These are phyloP conservation scores for Leccinum fallax DNA, from an alignment of 1,284 basidiomycete species.

Conservation along the genomic window DNA sequence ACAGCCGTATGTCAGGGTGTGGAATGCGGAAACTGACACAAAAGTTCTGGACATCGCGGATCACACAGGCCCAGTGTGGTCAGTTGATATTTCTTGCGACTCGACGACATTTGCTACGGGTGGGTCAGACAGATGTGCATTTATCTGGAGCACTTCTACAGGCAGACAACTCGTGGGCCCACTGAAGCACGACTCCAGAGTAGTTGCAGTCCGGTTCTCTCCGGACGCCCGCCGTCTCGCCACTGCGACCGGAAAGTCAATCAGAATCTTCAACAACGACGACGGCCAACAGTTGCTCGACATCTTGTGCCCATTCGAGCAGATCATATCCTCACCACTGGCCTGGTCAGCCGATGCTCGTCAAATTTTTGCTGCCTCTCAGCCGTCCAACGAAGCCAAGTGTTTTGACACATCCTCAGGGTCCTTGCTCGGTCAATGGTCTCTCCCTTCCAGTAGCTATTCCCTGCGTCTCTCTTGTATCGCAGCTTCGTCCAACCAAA, in stretches of 20 bases:
- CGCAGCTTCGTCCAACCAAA: neutral
- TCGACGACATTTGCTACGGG: neutral
- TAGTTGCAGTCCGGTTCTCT: neutral
- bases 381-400: no score
- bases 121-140: neutral
- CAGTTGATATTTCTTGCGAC: neutral
- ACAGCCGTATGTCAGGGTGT: neutral
- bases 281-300: neutral
- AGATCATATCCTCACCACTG: neutral
- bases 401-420: no score
- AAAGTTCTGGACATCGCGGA: neutral
- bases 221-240: neutral
- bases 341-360: no score
- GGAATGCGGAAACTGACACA: neutral
- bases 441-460: no score
- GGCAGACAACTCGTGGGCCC: neutral
- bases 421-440: no score
- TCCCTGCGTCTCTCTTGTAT: neutral
- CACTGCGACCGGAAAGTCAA: neutral
- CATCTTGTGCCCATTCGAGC: neutral
- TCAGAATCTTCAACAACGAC: neutral
- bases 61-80: neutral
- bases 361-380: no score
- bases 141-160: neutral
- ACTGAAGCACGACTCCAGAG: neutral